Evolutionary conservation across 140 eudicot genomes (phyloP), one percentile per base, ranked within the genome.

Genomic region (Bidens hawaiensis): DNA sequence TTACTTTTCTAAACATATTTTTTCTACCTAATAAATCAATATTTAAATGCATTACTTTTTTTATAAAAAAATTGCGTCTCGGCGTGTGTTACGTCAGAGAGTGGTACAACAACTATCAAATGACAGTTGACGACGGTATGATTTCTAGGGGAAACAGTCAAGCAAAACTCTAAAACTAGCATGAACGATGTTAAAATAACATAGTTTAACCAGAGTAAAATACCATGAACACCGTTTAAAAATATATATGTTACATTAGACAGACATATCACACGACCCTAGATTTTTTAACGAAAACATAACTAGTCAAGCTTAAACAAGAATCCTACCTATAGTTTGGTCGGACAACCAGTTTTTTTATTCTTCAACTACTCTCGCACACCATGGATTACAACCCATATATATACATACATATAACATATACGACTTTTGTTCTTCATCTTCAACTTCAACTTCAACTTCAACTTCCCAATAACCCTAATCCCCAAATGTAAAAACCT

Each of bases 331-430:
- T 19, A 31, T 43, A 13, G 41, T 46, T 64, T 65, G 67, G 72
- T 73, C 18, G n/a, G 38, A 4, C 73, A 65, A 50, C 74, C 68
- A 74, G 51, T 74, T 74, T 74, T n/a, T 66, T 41, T 74, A 74
- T 66, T 57, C 68, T 65, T 26, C 78, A 74, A 74, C 79, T 50
- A 74, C 74, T 60, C 74, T 11, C 47, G 58, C 50, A 62, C 15
- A 10, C 67, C 65, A 54, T 55, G 72, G 65, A 31, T 65, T 53
- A 72, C 77, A 72, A 23, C 66, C 71, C 21, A 63, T 14, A 45
- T 22, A 17, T 60, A 30, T n/a, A n/a, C n/a, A n/a, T n/a, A n/a
- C n/a, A n/a, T n/a, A n/a, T n/a, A n/a, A n/a, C n/a, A n/a, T n/a
- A n/a, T 45, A 72, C 64, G 42, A 72, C 77, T 42, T 64, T 40